Base-by-base conservation (phyloP, 2,329 filamentous ascomycete genomes). In the Trichoderma sp. region DNA sequence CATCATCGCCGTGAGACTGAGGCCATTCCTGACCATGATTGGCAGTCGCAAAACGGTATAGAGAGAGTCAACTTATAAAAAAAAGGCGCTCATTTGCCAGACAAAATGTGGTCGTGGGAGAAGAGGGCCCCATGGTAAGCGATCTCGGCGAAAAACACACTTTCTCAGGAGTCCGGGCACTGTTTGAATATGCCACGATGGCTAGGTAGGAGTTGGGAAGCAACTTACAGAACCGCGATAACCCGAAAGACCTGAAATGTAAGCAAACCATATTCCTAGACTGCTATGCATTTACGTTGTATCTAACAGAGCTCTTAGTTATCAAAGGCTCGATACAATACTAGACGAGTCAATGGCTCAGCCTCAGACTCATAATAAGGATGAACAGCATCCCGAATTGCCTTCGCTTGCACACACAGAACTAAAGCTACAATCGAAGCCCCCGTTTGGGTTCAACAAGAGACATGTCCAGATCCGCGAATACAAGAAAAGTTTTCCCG, bases 131-230 rank as follows among this genome's bases (percentile, higher is more conserved):
- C n/a, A n/a, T n/a, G n/a, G n/a, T n/a, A n/a, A 52, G 58, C 16
- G 39, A 30, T 1, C 14, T 68, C 4, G 68, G 58, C 11, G 30
- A 46, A 14, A 63, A 52, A 13, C 68, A 70, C 28, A 51, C 8
- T 3, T 58, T 70, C 43, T 10, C 26, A 1, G 43, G 59, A 4
- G 65, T 70, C 11, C 34, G 68, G 2, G 30, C 55, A 2, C 11
- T 70, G 39, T 70, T 70, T 37, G 34, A 68, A 52, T 58, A 66
- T 13, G 28, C 37, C 34, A 66, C 52, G 6, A 58, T 58, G 52
- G 63, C 63, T 37, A 66, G 52, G 21, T 56, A 56, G 7, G 52
- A 58, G 8, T 66, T n/a, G n/a, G 39, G 52, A 28, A 66, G 24
- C 63, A 52, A 5, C 63, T 66, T 3, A 66, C 52, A 10, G 32